Conservation (phyloP, 2,329 filamentous ascomycete genomes). For the Blumeria hordei region DNA sequence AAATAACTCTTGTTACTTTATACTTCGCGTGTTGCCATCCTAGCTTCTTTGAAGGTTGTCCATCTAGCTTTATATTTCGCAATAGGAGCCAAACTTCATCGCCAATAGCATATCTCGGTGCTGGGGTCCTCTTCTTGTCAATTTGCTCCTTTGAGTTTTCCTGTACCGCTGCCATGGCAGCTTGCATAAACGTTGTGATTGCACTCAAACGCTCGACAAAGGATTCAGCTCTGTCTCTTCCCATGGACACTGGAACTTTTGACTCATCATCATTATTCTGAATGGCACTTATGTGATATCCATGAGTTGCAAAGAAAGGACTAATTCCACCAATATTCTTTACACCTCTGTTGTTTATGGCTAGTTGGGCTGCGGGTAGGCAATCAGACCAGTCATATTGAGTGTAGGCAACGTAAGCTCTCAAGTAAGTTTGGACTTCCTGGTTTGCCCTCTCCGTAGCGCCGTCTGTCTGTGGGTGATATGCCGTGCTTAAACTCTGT, state of each 20-base stretch:
- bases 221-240: not conserved
- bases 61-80: not conserved
- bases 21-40: not conserved
- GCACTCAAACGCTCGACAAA: not conserved
- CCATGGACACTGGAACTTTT: not conserved
- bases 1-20: not conserved
- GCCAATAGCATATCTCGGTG: not conserved
- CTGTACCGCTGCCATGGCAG: not conserved
- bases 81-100: not conserved
- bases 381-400: constrained; percentile 1
- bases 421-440: not conserved
- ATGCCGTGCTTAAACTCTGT: not conserved
- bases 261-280: not conserved
- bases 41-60: not conserved
- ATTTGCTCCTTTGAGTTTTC: not conserved
- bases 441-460: not conserved
- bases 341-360: not conserved
- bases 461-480: not conserved
- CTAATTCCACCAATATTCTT: not conserved
- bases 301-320: not conserved
- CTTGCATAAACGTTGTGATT: not conserved
- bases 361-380: not conserved
- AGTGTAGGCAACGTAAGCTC: not conserved
- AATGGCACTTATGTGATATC: not conserved
- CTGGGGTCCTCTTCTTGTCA: not conserved